phyloP scores from a whole-genome alignment of 1,139 yeast species.

The Suhomyces yuchorum region DNA sequence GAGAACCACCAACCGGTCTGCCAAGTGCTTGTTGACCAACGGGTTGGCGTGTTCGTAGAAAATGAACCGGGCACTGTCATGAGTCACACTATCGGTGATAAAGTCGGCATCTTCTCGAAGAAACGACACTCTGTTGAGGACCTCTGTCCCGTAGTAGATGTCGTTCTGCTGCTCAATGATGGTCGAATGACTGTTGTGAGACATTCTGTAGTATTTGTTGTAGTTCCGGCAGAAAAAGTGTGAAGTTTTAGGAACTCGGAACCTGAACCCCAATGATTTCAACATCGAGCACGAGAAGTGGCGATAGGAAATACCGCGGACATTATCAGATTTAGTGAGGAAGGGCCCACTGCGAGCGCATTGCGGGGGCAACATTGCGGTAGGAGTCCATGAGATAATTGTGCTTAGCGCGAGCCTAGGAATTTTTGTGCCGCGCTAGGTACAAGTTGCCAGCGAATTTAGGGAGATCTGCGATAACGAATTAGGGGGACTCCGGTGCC shows the following conservation, averaged over 20 bases:
- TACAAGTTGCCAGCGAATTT: too few species aligned
- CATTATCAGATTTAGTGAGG: neutral
- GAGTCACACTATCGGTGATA: slow-evolving; percentile 52
- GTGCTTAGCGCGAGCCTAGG: neutral
- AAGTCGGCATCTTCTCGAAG: slow-evolving; percentile 68
- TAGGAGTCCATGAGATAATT: neutral
- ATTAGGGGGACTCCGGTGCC: too few species aligned
- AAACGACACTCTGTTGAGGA: slow-evolving; percentile 78
- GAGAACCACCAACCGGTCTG: slow-evolving; percentile 35
- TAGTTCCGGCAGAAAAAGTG: slow-evolving; percentile 1
- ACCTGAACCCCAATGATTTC: neutral
- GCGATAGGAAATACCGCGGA: neutral
- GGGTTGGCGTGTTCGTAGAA: slow-evolving; percentile 47
- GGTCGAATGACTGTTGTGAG: slow-evolving; percentile 12
- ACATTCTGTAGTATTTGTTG: slow-evolving; percentile 14
- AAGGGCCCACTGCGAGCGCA: neutral
- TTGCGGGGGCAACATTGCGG: too few species aligned
- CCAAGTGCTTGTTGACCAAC: slow-evolving; percentile 33
- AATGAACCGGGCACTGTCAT: slow-evolving; percentile 57
- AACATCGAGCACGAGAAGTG: neutral
- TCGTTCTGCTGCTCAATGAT: slow-evolving; percentile 31
- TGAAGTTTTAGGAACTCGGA: neutral
- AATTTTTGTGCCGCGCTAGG: too few species aligned
- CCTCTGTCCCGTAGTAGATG: slow-evolving; percentile 52
- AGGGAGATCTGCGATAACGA: neutral